A percentile compares a stretch with the other conserved stretches of the same genome.
Conservation (phyloP, 2,329 filamentous ascomycete species). For the Pseudocercospora vitis region DNA sequence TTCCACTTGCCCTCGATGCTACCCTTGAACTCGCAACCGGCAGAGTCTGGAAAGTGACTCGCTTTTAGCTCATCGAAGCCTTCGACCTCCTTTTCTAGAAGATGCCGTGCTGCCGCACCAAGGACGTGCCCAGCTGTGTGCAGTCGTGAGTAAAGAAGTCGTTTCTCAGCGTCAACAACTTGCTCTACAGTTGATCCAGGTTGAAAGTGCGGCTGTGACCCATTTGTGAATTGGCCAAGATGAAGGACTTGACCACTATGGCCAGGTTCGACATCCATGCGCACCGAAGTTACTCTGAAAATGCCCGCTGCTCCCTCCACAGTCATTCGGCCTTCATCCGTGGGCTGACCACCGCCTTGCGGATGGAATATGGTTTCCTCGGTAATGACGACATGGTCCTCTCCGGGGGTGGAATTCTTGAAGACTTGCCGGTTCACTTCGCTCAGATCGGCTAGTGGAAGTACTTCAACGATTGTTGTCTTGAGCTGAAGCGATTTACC, state of each 20-base stretch:
- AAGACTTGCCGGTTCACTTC: not conserved
- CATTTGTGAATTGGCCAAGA: not conserved
- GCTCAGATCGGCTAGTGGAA: not conserved
- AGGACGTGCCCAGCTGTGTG: constrained; percentile 75
- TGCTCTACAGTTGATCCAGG: constrained; percentile 54
- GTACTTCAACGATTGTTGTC: not conserved
- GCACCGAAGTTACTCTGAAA: constrained; percentile 43
- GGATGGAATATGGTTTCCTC: constrained; percentile 71
- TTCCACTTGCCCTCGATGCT: constrained; percentile 65
- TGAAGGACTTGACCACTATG: constrained; percentile 1
- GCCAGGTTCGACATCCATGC: constrained; percentile 1
- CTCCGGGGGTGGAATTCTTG: not conserved
- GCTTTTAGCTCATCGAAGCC: constrained; percentile 64
- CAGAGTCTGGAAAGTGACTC: constrained; percentile 67
- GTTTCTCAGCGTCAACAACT: constrained; percentile 59
- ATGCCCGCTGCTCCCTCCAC: constrained; percentile 38
- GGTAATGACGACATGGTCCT: constrained; percentile 40
- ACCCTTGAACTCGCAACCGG: constrained; percentile 67
- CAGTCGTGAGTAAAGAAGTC: constrained; percentile 64
- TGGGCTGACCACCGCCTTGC: constrained; percentile 73
- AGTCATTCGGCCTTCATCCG: constrained; percentile 62
- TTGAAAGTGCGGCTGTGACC: constrained; percentile 2
- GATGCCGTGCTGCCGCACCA: constrained; percentile 63
- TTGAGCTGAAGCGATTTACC: constrained; percentile 5
- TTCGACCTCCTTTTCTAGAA: constrained; percentile 54